phyloP scores from a whole-genome alignment of 345 rosid species.

The Isatis tinctoria region DNA sequence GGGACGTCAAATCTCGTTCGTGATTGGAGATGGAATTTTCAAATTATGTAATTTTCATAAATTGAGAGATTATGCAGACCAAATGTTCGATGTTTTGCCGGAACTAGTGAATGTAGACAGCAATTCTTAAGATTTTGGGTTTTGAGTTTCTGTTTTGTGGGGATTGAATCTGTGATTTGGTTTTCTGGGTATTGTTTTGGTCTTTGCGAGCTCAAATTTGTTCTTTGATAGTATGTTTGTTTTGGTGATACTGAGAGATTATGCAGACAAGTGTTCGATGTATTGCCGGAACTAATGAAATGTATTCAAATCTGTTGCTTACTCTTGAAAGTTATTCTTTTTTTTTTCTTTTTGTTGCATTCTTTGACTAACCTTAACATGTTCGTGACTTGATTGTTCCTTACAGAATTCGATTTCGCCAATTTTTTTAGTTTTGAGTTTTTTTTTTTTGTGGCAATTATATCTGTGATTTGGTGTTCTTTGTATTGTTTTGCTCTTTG shows the following conservation, averaged over 20 bases:
- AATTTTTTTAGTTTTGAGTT: not conserved
- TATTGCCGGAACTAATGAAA: not conserved
- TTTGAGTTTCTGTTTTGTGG: not conserved
- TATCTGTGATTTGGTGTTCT: not conserved
- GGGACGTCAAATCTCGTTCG: not conserved
- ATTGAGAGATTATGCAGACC: not conserved
- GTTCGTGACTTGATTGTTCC: too few species aligned
- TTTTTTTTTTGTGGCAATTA: not conserved
- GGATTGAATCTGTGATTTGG: not conserved
- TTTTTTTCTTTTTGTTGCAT: too few species aligned
- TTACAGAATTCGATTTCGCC: too few species aligned
- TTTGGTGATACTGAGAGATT: not conserved
- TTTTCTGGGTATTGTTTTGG: not conserved
- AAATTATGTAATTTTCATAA: too few species aligned
- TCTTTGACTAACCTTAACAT: too few species aligned
- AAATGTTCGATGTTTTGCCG: not conserved
- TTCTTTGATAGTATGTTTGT: not conserved
- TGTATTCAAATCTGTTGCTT: not conserved
- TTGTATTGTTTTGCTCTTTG: too few species aligned
- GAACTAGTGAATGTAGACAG: not conserved
- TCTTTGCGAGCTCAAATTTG: not conserved
- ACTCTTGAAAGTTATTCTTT: too few species aligned
- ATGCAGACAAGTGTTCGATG: conserved; percentile 15
- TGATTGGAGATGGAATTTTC: not conserved
- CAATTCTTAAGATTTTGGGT: not conserved